These are phyloP conservation scores for Lanmaoa pseudosensibilis DNA, from an alignment of 768 basidiomycete genomes.

Conservation along the genomic window DNA sequence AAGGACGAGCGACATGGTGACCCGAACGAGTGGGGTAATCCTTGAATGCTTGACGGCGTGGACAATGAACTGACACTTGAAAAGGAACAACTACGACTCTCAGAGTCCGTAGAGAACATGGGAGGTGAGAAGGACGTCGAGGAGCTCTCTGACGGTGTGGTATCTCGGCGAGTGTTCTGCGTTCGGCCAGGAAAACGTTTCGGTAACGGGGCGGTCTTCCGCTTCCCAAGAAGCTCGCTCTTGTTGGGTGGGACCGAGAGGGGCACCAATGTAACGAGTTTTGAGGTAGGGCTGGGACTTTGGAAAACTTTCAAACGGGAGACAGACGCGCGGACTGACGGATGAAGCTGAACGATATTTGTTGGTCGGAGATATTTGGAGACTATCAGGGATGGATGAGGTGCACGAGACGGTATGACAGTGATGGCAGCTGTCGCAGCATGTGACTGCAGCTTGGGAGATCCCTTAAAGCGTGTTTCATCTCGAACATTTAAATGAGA, in stretches of 20 bases:
- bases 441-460: neutral
- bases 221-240: neutral
- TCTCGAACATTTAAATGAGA: constrained; percentile 18
- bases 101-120: constrained; percentile 1
- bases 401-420: constrained; percentile 14
- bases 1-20: neutral
- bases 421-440: constrained; percentile 21
- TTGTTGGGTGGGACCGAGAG: neutral
- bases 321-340: neutral
- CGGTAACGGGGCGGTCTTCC: constrained; percentile 10
- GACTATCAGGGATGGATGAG: constrained; percentile 15
- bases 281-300: neutral
- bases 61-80: constrained; percentile 2
- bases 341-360: neutral
- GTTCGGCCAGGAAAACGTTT: constrained; percentile 1
- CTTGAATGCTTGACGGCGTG: neutral
- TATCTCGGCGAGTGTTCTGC: neutral
- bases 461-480: neutral
- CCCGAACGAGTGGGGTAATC: neutral
- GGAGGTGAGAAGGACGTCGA: constrained; percentile 4
- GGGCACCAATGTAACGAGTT: constrained; percentile 12
- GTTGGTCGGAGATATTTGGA: neutral
- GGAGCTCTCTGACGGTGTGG: constrained; percentile 9
- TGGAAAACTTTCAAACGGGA: constrained; percentile 1
- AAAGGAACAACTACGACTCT: neutral